These are phyloP conservation scores for Closterium sp. DNA, from an alignment of 139 green algal species.

Conservation along the genomic window DNA sequence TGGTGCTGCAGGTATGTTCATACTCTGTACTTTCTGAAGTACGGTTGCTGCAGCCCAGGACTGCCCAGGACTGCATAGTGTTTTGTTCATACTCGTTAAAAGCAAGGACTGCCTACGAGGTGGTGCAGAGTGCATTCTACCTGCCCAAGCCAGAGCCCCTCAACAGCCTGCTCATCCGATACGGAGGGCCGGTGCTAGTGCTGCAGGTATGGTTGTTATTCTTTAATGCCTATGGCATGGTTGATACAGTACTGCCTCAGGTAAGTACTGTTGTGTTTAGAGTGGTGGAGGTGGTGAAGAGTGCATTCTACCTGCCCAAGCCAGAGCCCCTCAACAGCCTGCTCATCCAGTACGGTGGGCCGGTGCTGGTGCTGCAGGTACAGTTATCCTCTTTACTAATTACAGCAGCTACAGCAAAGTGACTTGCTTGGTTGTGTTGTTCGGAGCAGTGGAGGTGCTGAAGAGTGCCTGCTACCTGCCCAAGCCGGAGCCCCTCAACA, in stretches of 20 bases:
- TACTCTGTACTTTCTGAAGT: not conserved
- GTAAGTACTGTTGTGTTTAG: no score
- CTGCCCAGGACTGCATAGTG: no score
- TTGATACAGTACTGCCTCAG: no score
- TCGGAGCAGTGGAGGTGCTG: slow-evolving; percentile 70
- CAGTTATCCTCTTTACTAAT: no score
- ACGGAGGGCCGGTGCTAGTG: slow-evolving; percentile 68
- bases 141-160: slow-evolving; percentile 76
- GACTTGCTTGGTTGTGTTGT: no score
- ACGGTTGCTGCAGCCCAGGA: no score
- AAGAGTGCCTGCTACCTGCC: slow-evolving; percentile 84
- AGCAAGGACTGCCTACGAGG: slow-evolving; percentile 61
- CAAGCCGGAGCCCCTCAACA: slow-evolving; percentile 76
- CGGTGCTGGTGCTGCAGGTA: slow-evolving; percentile 62
- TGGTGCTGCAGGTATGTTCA: slow-evolving; percentile 57
- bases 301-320: slow-evolving; percentile 58
- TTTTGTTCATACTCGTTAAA: no score
- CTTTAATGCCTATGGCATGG: no score
- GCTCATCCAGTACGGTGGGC: slow-evolving; percentile 67
- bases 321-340: slow-evolving; percentile 81
- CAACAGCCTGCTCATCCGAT: slow-evolving; percentile 77
- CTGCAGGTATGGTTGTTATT: slow-evolving; percentile 16
- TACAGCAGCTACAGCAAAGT: no score
- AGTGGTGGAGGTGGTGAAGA: no score
- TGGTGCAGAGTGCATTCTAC: slow-evolving; percentile 82